phyloP scores from a whole-genome alignment of 75 land plant species.

The Ceratopteris richardii region DNA sequence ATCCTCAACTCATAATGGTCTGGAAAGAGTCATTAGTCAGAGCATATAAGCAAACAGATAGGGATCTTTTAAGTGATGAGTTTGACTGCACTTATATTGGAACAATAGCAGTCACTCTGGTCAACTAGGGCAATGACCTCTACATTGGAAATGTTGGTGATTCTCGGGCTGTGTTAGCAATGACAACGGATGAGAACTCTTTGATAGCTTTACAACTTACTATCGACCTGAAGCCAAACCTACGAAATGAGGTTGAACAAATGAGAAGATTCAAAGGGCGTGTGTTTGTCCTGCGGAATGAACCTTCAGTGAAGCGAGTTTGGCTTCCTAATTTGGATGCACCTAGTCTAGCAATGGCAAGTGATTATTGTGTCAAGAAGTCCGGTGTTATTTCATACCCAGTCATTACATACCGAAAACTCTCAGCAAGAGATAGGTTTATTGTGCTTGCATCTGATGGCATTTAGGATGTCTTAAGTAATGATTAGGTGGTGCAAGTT shows the following conservation, averaged over 20 bases:
- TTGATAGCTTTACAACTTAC: slow-evolving; percentile 44
- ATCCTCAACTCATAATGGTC: too few relatives aligned
- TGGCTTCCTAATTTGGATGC: slow-evolving; percentile 27
- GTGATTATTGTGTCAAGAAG: slow-evolving; percentile 26
- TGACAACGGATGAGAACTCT: slow-evolving; percentile 21
- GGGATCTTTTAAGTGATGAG: slow-evolving; percentile 21
- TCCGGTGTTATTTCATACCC: slow-evolving; percentile 28
- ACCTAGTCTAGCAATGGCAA: slow-evolving; percentile 30
- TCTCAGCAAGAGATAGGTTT: slow-evolving; percentile 21
- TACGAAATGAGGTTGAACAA: slow-evolving; percentile 46
- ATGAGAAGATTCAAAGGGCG: slow-evolving; percentile 23
- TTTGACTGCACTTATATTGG: slow-evolving; percentile 29
- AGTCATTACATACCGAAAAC: slow-evolving; percentile 14
- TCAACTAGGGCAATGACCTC: slow-evolving; percentile 48
- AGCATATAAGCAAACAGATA: slow-evolving; percentile 23
- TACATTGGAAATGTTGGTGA: slow-evolving; percentile 55
- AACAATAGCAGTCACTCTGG: slow-evolving; percentile 31
- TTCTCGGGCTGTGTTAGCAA: slow-evolving; percentile 46
- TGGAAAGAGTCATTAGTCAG: slow-evolving; percentile 20
- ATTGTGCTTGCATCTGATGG: slow-evolving; percentile 33
- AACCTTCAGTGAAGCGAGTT: slow-evolving; percentile 23
- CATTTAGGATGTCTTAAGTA: slow-evolving; percentile 60
- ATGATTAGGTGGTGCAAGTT: slow-evolving; percentile 53
- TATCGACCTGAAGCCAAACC: slow-evolving; percentile 58
- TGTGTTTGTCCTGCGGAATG: slow-evolving; percentile 25